Conservation (phyloP, 768 basidiomycete species). For the Paxillus rubicundulus region DNA sequence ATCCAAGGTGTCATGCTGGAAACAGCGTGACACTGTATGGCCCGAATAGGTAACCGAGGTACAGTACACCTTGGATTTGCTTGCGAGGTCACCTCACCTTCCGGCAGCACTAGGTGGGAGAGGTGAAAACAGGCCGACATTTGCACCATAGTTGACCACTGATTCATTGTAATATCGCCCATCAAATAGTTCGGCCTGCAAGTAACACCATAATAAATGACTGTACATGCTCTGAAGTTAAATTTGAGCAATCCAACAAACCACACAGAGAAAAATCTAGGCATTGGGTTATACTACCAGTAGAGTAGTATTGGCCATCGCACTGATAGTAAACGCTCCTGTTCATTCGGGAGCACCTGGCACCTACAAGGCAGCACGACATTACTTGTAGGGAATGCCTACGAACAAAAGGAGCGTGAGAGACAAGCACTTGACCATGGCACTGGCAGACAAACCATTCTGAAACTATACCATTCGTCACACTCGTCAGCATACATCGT, state of each 20-base stretch:
- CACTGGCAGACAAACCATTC: conserved; percentile 37
- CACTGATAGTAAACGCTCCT: too few species aligned
- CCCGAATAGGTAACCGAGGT: neutral
- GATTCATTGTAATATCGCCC: too few species aligned
- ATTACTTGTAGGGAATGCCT: conserved; percentile 34
- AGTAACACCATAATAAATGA: too few species aligned
- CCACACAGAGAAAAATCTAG: conserved; percentile 1
- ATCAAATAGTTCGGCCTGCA: too few species aligned
- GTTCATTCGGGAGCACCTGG: neutral
- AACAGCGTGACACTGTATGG: neutral
- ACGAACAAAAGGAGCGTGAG: conserved; percentile 3
- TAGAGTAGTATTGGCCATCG: too few species aligned
- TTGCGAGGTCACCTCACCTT: neutral
- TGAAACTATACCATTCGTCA: conserved; percentile 37
- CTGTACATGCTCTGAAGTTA: conserved; percentile 2
- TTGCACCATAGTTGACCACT: too few species aligned
- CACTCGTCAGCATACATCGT: conserved; percentile 6
- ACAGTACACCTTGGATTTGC: neutral
- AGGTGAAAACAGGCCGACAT: too few species aligned
- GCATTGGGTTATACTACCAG: neutral
- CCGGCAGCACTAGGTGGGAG: neutral
- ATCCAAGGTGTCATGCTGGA: too few species aligned
- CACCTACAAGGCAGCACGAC: neutral
- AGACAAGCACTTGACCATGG: neutral
- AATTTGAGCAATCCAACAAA: neutral